These are phyloP conservation scores for Hippophae rhamnoides DNA, from an alignment of 306 rosid species.

Conservation along the genomic window DNA sequence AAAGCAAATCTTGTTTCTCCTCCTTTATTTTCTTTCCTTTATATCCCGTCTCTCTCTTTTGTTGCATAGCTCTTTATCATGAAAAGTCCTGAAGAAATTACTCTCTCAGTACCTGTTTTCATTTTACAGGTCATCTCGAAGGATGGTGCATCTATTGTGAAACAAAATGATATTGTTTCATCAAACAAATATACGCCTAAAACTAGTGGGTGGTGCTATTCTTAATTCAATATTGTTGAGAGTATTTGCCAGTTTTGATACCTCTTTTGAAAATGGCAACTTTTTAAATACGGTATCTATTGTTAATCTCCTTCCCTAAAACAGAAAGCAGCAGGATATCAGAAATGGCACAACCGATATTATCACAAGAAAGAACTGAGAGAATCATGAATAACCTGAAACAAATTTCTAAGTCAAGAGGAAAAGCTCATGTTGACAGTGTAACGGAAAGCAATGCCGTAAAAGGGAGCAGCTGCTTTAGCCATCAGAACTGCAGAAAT, in stretches of 20 bases:
- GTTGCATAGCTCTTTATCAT: too few relatives aligned
- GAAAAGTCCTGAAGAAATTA: too few relatives aligned
- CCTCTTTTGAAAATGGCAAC: conserved; percentile 8
- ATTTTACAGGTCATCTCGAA: conserved; percentile 55
- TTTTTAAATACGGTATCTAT: conserved; percentile 3
- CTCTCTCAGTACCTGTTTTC: conserved; percentile 7
- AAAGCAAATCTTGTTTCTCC: too few relatives aligned
- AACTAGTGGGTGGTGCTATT: conserved; percentile 25
- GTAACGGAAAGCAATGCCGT: conserved; percentile 15
- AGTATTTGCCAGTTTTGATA: conserved; percentile 1
- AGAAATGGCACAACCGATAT: conserved; percentile 11
- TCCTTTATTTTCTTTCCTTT: too few relatives aligned
- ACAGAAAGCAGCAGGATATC: conserved; percentile 31
- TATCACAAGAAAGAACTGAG: conserved; percentile 31
- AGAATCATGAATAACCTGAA: conserved; percentile 39
- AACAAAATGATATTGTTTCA: conserved; percentile 17
- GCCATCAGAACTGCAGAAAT: conserved; percentile 19
- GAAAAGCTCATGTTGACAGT: conserved; percentile 11
- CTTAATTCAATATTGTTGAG: neutral
- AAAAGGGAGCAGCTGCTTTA: conserved; percentile 15
- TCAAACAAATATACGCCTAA: conserved; percentile 20
- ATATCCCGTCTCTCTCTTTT: too few relatives aligned
- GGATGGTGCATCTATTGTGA: conserved; percentile 43
- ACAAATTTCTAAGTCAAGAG: conserved; percentile 20
- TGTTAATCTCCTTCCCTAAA: conserved; percentile 2